Evolutionary conservation across 1,284 basidiomycete species (phyloP).

Genomic region (Sanguinoderma infundibulare): DNA sequence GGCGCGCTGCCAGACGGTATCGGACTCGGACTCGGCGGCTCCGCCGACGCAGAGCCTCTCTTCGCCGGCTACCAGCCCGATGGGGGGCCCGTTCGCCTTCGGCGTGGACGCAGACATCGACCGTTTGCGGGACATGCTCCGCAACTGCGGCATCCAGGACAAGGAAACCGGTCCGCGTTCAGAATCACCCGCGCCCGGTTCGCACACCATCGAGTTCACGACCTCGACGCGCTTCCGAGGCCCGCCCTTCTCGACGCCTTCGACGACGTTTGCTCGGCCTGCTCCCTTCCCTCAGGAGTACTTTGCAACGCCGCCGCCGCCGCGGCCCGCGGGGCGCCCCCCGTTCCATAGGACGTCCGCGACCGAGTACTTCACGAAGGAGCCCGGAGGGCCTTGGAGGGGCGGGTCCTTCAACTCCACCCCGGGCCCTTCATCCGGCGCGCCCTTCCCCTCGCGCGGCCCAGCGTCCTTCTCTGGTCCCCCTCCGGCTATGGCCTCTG

Average conservation of each 20-base stretch:
- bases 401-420: background rate
- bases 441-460: background rate
- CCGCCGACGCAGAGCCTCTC: background rate
- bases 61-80: background rate
- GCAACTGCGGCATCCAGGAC: conserved; percentile 11
- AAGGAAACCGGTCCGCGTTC: background rate
- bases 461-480: background rate
- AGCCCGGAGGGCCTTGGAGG: background rate
- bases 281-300: background rate
- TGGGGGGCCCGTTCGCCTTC: background rate
- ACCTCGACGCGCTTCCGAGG: background rate
- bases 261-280: no score
- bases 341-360: background rate
- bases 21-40: background rate
- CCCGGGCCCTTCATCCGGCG: background rate
- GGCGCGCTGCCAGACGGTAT: background rate
- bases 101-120: conserved; percentile 6
- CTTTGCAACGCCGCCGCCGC: background rate
- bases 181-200: no score
- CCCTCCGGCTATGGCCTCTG: background rate
- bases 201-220: background rate
- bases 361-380: background rate
- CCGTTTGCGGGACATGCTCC: conserved; percentile 15
- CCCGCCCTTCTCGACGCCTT: background rate
- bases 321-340: no score